Evolutionary conservation across 441 rosid genomes (phyloP).

Genomic region (Pelargonium myrrhifolium): DNA sequence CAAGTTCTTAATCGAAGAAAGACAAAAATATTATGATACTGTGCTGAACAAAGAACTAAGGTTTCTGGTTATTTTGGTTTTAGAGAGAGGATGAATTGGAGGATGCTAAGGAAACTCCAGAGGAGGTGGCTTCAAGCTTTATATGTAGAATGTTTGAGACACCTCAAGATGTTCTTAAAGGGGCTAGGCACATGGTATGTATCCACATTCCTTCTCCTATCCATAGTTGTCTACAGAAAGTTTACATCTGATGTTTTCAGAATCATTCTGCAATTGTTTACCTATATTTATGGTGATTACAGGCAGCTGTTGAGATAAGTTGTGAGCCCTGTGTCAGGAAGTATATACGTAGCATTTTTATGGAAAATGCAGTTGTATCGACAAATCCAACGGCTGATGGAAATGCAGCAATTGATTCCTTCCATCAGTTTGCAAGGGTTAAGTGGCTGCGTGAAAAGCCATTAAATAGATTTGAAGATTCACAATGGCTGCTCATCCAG

Average conservation of each 20-base stretch:
- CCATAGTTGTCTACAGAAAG: conserved; percentile 3
- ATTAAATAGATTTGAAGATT: conserved; percentile 68
- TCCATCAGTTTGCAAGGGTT: conserved; percentile 74
- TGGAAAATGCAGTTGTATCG: conserved; percentile 82
- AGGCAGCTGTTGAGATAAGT: conserved; percentile 98
- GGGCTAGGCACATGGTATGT: conserved; percentile 95
- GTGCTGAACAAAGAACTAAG: conserved; percentile 11
- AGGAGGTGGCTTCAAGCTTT: conserved; percentile 84
- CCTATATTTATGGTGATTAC: conserved; percentile 14
- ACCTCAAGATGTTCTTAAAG: conserved; percentile 86
- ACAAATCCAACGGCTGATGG: conserved; percentile 88
- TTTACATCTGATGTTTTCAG: conserved; percentile 6
- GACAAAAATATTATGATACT: neutral
- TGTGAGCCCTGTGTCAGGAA: conserved; percentile 84
- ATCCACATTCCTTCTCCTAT: neutral
- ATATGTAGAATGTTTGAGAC: conserved; percentile 83
- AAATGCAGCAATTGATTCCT: conserved; percentile 65
- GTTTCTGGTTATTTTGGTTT: conserved; percentile 22
- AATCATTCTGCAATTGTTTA: conserved; percentile 13
- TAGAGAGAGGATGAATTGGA: conserved; percentile 53
- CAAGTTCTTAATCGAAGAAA: neutral
- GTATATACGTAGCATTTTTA: conserved; percentile 58
- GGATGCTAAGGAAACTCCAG: conserved; percentile 95
- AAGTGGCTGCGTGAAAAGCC: conserved; percentile 97
- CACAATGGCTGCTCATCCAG: conserved; percentile 95